Evolutionary conservation across 345 rosid species (phyloP), one percentile per base, ranked within the genome.

Genomic region (Psidium guajava): DNA sequence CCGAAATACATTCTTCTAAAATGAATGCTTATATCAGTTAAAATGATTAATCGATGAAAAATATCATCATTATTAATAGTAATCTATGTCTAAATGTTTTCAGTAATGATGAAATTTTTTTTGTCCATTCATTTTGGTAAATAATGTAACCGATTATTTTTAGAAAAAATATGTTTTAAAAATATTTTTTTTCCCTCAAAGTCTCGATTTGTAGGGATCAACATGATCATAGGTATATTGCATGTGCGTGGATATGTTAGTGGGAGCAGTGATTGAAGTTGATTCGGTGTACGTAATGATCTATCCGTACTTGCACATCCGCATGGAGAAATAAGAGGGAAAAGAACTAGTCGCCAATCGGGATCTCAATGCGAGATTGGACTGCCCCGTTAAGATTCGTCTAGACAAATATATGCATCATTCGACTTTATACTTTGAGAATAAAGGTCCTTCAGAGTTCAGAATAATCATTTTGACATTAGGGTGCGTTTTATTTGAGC

Each of bases 211-310:
- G 15, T 32, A 32, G 0, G 15, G 11, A 64, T 28, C 6, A 53
- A 5, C 6, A 15, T 16, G 55, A 16, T 53, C 1, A 5, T 53
- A 53, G 20, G n/a, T n/a, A n/a, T n/a, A n/a, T 20, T 18, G 6
- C 5, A 53, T 6, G 10, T 6, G 10, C 7, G 22, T 16, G 24
- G 10, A 3, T 69, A 24, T 18, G 3, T 4, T 1, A 1, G 9
- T 8, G 12, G 0, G 11, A 69, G 12, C 3, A 2, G 51, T 0
- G 6, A 11, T 69, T 0, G 8, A 32, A 24, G 8, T 32, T 18
- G 20, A 69, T 8, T 64, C 3, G 8, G 12, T 64, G 7, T 32
- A 16, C 2, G 18, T 64, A 11, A 16, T 8, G 36, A 32, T 22
- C 32, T 64, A 1, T 64, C 77, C 24, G 0, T 16, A 16, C 20